phyloP scores from a whole-genome alignment of 805 yeast genomes.

The Metschnikowia chrysomelidarum region DNA sequence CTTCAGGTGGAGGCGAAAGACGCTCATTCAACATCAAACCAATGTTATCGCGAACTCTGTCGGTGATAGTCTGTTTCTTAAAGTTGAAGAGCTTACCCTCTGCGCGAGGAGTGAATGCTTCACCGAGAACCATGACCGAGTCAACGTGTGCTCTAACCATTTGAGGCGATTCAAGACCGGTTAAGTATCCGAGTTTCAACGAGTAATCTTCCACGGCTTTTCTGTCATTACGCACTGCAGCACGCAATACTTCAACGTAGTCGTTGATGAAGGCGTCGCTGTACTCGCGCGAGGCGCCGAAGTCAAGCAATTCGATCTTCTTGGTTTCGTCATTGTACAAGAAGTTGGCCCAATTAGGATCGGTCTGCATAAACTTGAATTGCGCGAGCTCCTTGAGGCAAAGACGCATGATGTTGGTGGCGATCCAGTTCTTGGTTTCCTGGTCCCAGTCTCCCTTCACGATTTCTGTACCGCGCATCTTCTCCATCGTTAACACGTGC shows the following conservation, averaged over 20 bases:
- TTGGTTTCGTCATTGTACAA: constrained; percentile 69
- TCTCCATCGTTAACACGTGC: constrained; percentile 86
- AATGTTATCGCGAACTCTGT: constrained; percentile 84
- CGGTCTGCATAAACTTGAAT: constrained; percentile 94
- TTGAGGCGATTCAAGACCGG: constrained; percentile 82
- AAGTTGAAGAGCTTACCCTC: constrained; percentile 65
- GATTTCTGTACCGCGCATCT: constrained; percentile 79
- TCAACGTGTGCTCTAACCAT: constrained; percentile 94
- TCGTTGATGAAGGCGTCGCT: constrained; percentile 61
- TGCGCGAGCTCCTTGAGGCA: constrained; percentile 82
- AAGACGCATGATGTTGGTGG: constrained; percentile 80
- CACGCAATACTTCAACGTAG: constrained; percentile 70
- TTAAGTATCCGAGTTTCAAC: constrained; percentile 75
- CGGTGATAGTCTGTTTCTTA: constrained; percentile 85
- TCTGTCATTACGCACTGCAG: constrained; percentile 70
- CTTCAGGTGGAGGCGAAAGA: constrained; percentile 96
- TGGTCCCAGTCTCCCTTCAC: constrained; percentile 75
- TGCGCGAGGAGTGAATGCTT: constrained; percentile 70
- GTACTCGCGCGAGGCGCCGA: constrained; percentile 91
- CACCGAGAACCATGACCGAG: constrained; percentile 86
- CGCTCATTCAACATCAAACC: constrained; percentile 89
- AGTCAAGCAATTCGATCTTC: constrained; percentile 84
- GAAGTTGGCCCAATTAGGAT: constrained; percentile 99
- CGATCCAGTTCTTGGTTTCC: constrained; percentile 74
- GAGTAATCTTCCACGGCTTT: constrained; percentile 63